These are phyloP conservation scores for Solanum raphanifolium DNA, from an alignment of 257 asterid species.

Conservation along the genomic window DNA sequence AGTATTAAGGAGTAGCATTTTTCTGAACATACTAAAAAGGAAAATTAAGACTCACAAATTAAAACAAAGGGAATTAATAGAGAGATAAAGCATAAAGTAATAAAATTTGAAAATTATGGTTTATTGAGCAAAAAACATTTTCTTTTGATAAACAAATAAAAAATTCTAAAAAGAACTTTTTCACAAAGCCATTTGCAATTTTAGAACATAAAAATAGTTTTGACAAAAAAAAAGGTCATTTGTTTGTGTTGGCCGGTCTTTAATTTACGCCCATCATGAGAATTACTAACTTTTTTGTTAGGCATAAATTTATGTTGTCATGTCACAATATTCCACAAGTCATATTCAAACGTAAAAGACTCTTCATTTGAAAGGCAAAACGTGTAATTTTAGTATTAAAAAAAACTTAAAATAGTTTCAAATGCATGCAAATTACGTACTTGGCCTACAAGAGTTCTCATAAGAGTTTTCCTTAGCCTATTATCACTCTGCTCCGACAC, in stretches of 20 bases:
- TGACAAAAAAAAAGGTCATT: neutral
- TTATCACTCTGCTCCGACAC: constrained; percentile 93
- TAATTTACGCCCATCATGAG: neutral
- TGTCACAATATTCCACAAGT: accelerated
- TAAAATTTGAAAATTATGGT: neutral
- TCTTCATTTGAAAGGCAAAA: neutral
- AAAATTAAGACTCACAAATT: neutral
- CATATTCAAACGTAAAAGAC: neutral
- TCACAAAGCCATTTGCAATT: neutral
- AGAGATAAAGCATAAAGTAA: neutral
- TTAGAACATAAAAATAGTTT: neutral
- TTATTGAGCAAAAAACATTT: neutral
- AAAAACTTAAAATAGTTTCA: neutral
- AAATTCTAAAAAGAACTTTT: neutral
- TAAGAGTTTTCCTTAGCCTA: constrained; percentile 73
- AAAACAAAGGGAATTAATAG: neutral
- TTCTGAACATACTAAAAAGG: neutral
- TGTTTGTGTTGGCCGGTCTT: neutral
- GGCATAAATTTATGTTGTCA: neutral
- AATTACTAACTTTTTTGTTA: neutral
- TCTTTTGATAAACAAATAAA: neutral
- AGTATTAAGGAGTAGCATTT: neutral
- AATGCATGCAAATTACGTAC: constrained; percentile 39
- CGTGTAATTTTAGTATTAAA: accelerated
- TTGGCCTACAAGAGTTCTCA: constrained; percentile 94